Conservation (phyloP, 108 stramenopile species). For the Skeletonema marinoi region DNA sequence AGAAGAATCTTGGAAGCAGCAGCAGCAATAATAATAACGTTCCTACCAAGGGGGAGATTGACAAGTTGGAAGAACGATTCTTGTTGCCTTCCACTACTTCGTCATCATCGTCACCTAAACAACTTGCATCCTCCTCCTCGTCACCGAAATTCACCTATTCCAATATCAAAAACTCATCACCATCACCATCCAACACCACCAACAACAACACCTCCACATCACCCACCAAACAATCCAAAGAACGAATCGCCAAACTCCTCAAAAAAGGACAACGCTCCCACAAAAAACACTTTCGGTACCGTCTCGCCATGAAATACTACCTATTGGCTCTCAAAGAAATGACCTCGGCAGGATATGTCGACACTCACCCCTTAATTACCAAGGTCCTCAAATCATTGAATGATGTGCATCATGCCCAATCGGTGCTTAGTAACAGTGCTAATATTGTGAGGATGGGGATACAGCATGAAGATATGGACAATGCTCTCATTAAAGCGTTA, state of each 20-base stretch:
- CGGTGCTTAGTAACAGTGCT: constrained; percentile 66
- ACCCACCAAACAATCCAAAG: constrained; percentile 2
- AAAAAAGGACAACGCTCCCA: constrained; percentile 65
- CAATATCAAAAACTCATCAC: neutral
- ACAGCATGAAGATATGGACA: constrained; percentile 73
- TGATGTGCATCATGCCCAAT: constrained; percentile 73
- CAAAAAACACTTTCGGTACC: constrained; percentile 67
- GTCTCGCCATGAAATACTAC: constrained; percentile 76
- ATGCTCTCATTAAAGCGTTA: constrained; percentile 57
- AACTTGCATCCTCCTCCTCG: neutral
- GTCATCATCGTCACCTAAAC: neutral
- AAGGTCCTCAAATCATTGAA: constrained; percentile 60
- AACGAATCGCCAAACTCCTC: constrained; percentile 47
- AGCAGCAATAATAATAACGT: neutral
- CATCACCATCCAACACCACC: no score
- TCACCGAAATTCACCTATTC: neutral
- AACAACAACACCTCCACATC: neutral
- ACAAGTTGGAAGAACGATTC: neutral
- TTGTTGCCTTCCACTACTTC: neutral
- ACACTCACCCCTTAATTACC: constrained; percentile 57
- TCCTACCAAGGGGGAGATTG: neutral
- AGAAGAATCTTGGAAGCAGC: neutral
- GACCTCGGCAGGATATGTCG: constrained; percentile 51
- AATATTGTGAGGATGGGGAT: constrained; percentile 88
- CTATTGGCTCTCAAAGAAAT: constrained; percentile 64